Evolutionary conservation across 73 alveolate species (phyloP), one percentile per base, ranked within the genome.

Genomic region (Blepharisma stoltei): DNA sequence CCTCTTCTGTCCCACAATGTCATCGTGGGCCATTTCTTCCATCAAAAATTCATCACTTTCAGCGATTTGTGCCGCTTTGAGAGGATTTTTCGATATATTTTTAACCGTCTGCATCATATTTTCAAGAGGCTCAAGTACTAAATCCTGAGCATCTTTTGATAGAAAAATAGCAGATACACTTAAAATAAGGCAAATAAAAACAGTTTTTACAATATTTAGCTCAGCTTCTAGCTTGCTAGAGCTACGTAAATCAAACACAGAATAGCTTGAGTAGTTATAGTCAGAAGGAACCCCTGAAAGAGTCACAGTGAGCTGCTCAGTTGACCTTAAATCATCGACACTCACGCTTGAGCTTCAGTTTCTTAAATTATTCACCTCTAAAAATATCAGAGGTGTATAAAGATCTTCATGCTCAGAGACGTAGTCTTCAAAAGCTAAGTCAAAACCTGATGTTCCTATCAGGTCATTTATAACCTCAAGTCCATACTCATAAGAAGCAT

Each of bases 61-160:
- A 52, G 90, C 93, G 49, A 83, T 86, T 45, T 86, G 82, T 3
- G 86, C 89, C 9, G 95, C 93, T 86, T 89, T 88, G 18, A 92
- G 83, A 25, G 98, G 98, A 52, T 92, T 92, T 44, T 85, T 82
- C 18, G 98, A 87, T 5, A 92, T 92, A 69, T 78, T 73, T 76
- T 84, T 91, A 7, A 92, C 95, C 55, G 90, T 92, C 41, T 83
- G 83, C 7, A 92, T 89, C 98, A 92, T 92, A 23, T 88, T 81
- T 80, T 90, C 95, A 6, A 91, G 80, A 9, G 98, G 98, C 32
- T 85, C 93, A 18, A 92, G 76, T n/a, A 92, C 94, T 43, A 89
- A 38, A 76, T 71, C 88, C 38, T 86, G 60, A n/a, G 95, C 71
- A 83, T 92, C 98, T 53, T 83, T 83, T 48, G 88, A 81, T 78